Conservation (phyloP, 164 flowering plant genomes). For the Aristolochia californica region DNA sequence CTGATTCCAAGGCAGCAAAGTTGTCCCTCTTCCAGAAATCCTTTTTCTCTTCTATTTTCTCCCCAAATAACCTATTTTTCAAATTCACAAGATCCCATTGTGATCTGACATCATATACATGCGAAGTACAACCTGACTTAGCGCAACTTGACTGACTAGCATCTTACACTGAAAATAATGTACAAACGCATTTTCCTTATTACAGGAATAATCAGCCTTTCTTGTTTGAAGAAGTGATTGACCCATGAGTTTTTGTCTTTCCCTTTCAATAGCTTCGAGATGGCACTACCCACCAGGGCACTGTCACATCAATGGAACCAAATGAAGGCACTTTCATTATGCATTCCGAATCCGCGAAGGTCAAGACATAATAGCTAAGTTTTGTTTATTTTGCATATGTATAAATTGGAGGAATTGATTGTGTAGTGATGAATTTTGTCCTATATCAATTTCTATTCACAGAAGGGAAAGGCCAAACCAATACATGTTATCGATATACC, state of each 20-base stretch:
- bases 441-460: background rate
- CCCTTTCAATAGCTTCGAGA: conserved; percentile 61
- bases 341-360: conserved; percentile 68
- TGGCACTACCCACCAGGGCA: conserved; percentile 87
- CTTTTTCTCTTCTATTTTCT: too few relatives aligned
- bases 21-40: too few relatives aligned
- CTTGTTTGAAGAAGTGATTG: too few relatives aligned
- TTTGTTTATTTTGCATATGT: background rate
- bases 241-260: background rate
- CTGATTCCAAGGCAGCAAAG: too few relatives aligned
- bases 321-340: conserved; percentile 76
- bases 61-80: too few relatives aligned
- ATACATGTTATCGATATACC: conserved; percentile 87
- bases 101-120: too few relatives aligned
- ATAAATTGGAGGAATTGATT: background rate
- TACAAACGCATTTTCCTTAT: too few relatives aligned
- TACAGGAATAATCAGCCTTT: too few relatives aligned
- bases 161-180: too few relatives aligned
- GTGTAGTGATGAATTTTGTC: background rate
- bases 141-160: too few relatives aligned
- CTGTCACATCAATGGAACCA: conserved; percentile 97
- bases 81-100: too few relatives aligned
- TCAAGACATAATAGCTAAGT: conserved; percentile 11
- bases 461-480: conserved; percentile 47
- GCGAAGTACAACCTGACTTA: too few relatives aligned